Evolutionary conservation across 1,139 yeast genomes (phyloP).

Genomic region (Sugiyamaella sp.): DNA sequence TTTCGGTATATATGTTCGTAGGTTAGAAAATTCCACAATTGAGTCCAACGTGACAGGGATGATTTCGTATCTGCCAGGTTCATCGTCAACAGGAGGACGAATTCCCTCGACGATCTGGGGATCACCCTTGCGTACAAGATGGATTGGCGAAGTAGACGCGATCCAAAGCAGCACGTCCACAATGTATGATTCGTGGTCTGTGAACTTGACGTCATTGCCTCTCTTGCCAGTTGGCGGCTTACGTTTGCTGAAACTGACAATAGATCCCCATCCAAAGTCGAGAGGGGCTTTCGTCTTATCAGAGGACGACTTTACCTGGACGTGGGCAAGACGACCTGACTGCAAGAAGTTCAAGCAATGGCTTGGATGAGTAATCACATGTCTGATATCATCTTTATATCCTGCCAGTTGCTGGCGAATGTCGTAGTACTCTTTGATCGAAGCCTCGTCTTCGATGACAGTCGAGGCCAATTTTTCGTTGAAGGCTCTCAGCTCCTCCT

Average conservation of each 20-base stretch:
- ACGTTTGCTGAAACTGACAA: constrained; percentile 75
- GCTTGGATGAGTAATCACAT: constrained; percentile 91
- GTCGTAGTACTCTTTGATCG: constrained; percentile 80
- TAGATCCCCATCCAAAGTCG: constrained; percentile 96
- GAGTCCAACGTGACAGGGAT: constrained; percentile 84
- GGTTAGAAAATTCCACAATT: constrained; percentile 71
- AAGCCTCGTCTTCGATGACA: constrained; percentile 70
- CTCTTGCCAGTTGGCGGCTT: constrained; percentile 25
- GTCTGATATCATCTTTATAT: constrained; percentile 77
- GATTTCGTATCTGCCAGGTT: constrained; percentile 71
- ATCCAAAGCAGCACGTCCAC: constrained; percentile 74
- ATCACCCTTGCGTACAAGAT: constrained; percentile 48
- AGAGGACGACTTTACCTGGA: constrained; percentile 49
- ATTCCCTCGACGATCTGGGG: constrained; percentile 87
- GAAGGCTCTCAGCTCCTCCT: constrained; percentile 59
- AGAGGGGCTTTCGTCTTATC: constrained; percentile 34
- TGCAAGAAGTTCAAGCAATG: constrained; percentile 81
- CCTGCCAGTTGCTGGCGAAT: constrained; percentile 67
- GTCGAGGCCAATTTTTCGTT: constrained; percentile 53
- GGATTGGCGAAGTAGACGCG: constrained; percentile 64
- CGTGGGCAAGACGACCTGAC: constrained; percentile 81
- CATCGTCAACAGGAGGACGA: constrained; percentile 74
- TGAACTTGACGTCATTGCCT: constrained; percentile 44
- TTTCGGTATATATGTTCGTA: constrained; percentile 79
- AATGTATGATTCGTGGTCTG: constrained; percentile 85